Evolutionary conservation across 2,329 filamentous ascomycete species (phyloP), one percentile per base, ranked within the genome.

Genomic region (Colletotrichum kahawae): DNA sequence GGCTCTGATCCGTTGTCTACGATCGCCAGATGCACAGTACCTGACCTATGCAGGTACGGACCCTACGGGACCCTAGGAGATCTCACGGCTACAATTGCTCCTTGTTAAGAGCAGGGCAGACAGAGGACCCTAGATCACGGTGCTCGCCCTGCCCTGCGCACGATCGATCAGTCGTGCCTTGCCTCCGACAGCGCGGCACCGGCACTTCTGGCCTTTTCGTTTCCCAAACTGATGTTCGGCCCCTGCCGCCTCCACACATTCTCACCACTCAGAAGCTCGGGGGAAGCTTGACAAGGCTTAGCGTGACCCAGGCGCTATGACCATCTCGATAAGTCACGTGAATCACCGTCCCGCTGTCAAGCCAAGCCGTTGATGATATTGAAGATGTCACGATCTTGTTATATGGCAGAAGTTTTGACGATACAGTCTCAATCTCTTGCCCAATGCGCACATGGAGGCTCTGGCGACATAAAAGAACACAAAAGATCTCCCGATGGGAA

Each of bases 221-320:
- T 67, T 51, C 51, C 43, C 59, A 62, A 54, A 57, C 57, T 74
- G 27, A 64, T 24, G 14, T 57, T 74, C 56, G 43, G 57, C 74
- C 74, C 74, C 59, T 76, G 74, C 65, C 24, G 59, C 38, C 70
- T 70, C 74, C 74, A 76, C 74, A 73, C 34, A 34, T 43, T 76
- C 65, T 72, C 63, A 62, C 68, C 72, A 72, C 33, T 67, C 63
- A 63, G 12, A 27, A 64, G 54, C 63, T 67, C 34, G 27, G 14
- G n/a, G 27, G 38, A 36, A 36, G 29, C 77, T 77, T 69, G 75
- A 79, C 77, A 79, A 76, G 78, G 80, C 77, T 80, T 82, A 80
- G 78, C 57, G 71, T 24, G 27, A 74, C 29, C 34, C 57, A 18
- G 74, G 75, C 81, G 80, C 81, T 81, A 81, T 81, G 81, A 78